Base-by-base conservation (phyloP, 768 basidiomycete species). In the Leccinellum albellum region DNA sequence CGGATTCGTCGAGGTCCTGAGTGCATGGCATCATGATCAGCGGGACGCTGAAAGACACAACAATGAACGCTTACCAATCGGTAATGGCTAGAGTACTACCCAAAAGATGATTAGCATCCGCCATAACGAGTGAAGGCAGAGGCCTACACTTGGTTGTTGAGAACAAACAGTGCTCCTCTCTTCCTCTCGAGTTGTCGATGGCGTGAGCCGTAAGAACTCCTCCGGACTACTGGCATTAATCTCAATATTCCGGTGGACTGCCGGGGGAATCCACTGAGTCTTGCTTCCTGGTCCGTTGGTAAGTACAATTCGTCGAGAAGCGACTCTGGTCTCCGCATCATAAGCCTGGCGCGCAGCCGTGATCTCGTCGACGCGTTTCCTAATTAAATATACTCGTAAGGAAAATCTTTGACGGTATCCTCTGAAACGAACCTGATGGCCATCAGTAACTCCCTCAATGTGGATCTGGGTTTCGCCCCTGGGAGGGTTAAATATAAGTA, bases 11-110 rank as follows among this genome's bases (percentile, higher is more conserved):
- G 6, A 69, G 66, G 40, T 69, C 55, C 68, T 69, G 24, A 21
- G 23, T 10, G 10, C 14, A 35, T 15, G 21, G n/a, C n/a, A 47
- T 4, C 9, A 15, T 50, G 24, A 53, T 56, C 12, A 57, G 51
- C 15, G 20, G 35, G 12, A 35, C 32, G 40, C 13, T 2, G 37
- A 31, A 26, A 32, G 26, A 44, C 12, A 26, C 26, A 29, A 14
- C 8, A n/a, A 20, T n/a, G 5, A 13, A 9, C 44, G 53, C 64
- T 58, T 24, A 70, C 68, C 21, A 70, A 46, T 42, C 50, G 64
- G 42, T 54, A 62, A 31, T 66, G 68, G 26, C 68, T 69, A 8
- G 68, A 57, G 23, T 61, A 70, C 68, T 69, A 50, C 20, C 1
- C 29, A 8, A 26, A 17, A 12, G 21, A 7, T 8, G 8, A n/a